Evolutionary conservation across 169 alveolate species (phyloP).

Genomic region (Eimeria necatrix): DNA sequence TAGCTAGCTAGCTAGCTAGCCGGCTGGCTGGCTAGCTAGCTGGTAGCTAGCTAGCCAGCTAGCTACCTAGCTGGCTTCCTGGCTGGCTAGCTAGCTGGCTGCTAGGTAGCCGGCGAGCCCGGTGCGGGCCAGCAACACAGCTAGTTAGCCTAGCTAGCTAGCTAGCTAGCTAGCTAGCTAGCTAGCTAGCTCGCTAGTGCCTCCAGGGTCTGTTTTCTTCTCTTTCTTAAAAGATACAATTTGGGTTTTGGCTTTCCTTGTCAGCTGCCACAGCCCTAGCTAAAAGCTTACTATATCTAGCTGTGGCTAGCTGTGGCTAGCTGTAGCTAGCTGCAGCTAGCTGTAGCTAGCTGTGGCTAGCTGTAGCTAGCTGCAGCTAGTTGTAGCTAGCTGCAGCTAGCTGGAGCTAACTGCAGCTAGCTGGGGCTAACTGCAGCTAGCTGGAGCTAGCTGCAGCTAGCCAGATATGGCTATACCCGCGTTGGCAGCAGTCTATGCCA

Average conservation of each 20-base stretch:
- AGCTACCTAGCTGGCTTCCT: background rate
- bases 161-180: background rate
- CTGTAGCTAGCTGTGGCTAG: background rate
- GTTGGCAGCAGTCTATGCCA: background rate
- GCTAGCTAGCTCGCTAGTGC: background rate
- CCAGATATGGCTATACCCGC: background rate
- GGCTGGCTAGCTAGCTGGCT: background rate
- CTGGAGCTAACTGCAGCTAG: too few relatives aligned
- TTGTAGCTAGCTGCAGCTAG: background rate
- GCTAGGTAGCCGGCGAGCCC: background rate
- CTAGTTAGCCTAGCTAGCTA: background rate
- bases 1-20: too few relatives aligned
- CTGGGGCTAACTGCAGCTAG: too few relatives aligned
- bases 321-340: background rate
- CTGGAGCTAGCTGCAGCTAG: background rate
- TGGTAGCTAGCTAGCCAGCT: background rate
- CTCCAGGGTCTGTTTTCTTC: background rate
- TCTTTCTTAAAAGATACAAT: background rate
- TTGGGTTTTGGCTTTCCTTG: background rate
- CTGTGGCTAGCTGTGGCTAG: background rate
- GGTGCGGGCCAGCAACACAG: background rate
- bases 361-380: background rate
- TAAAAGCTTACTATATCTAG: too few relatives aligned
- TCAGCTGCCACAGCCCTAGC: background rate
- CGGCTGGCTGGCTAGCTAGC: too few relatives aligned